Base-by-base conservation (phyloP, 768 basidiomycete species). In the Epithele typhae region DNA sequence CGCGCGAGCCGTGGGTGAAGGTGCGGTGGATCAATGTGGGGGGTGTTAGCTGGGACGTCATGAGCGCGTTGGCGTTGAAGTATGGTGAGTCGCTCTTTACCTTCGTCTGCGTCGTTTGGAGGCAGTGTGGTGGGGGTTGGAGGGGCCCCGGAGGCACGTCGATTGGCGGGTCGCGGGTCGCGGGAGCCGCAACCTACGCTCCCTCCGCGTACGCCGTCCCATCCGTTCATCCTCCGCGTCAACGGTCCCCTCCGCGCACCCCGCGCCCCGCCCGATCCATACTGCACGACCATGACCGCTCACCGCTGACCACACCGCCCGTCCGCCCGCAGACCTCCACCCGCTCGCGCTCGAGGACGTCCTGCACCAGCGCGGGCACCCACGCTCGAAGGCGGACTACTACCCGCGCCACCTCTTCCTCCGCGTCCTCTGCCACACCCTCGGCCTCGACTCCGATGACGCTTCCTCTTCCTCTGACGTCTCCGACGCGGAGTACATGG, bases 1-100 rank as follows among this genome's bases (percentile, higher is more conserved):
- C 65, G 46, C 69, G 71, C 45, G 77, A 80, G 51, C 64, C 75
- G 3, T 84, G 81, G 82, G 77, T 76, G 22, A 82, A 77, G 58
- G 85, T 84, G n/a, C 67, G 86, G 42, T 88, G 84, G 84, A 85
- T 87, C 43, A 83, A 84, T 53, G 73, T 87, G 50, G 79, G 76
- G 18, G 86, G 85, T 4, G 66, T 75, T 27, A 68, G 77, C 52
- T 87, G 84, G 82, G 84, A 86, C 56, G 82, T 87, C 32, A 73
- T 88, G 54, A 82, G 81, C 55, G 77, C 78, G 0, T 62, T 87
- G 25, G 79, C 81, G 17, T 61, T 86, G 46, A 77, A 76, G 62
- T 85, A 83, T 56, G 72, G 84, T 83, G 48, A 37, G 75, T 44
- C 17, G 22, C 8, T 18, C 36, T 35, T 19, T 18, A n/a, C n/a